Evolutionary conservation across 495 filamentous ascomycete species (phyloP).

Genomic region (Gamarada debralockiae): DNA sequence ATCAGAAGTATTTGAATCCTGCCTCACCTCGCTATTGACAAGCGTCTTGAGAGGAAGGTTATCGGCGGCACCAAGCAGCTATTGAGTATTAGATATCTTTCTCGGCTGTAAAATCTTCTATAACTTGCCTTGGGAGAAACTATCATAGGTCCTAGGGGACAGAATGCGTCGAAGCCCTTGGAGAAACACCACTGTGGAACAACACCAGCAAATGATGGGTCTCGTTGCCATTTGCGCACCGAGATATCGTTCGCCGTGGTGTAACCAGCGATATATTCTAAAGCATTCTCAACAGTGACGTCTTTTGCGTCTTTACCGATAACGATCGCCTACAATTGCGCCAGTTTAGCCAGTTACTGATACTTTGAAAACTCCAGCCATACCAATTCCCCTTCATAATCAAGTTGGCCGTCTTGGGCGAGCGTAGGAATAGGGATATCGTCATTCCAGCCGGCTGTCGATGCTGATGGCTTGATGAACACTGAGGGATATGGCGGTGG

Average conservation of each 20-base stretch:
- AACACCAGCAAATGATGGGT: slow-evolving; percentile 28
- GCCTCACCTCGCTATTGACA: slow-evolving; percentile 37
- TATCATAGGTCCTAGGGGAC: slow-evolving; percentile 31
- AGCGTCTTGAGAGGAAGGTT: slow-evolving; percentile 29
- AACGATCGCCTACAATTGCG: too few relatives aligned
- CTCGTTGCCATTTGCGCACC: slow-evolving; percentile 40
- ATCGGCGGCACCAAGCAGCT: slow-evolving; percentile 6
- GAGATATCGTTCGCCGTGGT: slow-evolving; percentile 46
- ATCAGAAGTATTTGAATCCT: slow-evolving; percentile 32
- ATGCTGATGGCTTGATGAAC: slow-evolving; percentile 30
- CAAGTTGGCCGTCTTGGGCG: slow-evolving; percentile 42
- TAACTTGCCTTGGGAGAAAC: slow-evolving; percentile 21
- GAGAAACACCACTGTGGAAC: slow-evolving; percentile 22
- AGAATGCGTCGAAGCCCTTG: slow-evolving; percentile 23
- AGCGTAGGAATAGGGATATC: slow-evolving; percentile 37
- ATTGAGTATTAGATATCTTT: too few relatives aligned
- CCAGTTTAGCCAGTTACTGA: too few relatives aligned
- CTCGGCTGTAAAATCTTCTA: too few relatives aligned
- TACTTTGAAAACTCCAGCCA: too few relatives aligned
- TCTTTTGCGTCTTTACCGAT: slow-evolving; percentile 43
- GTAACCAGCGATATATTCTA: slow-evolving; percentile 44
- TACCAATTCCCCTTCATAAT: slow-evolving; percentile 52
- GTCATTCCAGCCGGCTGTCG: neutral
- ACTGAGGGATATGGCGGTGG: slow-evolving; percentile 43
- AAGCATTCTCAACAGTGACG: slow-evolving; percentile 34